Percentiles rank a stretch among this genome's conserved stretches.
phyloP scores from a whole-genome alignment of 2,329 filamentous ascomycete species.

The Aplosporella prunicola region DNA sequence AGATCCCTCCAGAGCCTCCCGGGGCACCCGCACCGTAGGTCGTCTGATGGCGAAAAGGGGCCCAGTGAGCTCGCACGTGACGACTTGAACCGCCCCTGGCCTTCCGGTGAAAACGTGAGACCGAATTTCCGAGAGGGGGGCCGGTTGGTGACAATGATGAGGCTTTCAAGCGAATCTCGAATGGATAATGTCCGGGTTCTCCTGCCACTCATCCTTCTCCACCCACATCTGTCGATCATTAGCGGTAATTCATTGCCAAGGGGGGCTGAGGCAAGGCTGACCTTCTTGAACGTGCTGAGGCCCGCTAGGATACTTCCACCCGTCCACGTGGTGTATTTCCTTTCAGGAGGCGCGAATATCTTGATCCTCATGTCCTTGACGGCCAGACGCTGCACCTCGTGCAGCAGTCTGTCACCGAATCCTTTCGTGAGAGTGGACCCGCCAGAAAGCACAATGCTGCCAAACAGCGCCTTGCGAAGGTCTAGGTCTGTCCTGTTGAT shows the following conservation, averaged over 20 bases:
- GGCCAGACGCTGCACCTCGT: slow-evolving; percentile 84
- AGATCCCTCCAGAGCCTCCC: slow-evolving; percentile 6
- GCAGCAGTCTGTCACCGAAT: slow-evolving; percentile 84
- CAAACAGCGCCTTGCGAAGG: slow-evolving; percentile 84
- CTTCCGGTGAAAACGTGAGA: too few relatives aligned
- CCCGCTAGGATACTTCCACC: slow-evolving; percentile 95
- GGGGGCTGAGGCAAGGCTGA: slow-evolving; percentile 30
- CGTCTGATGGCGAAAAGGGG: too few relatives aligned
- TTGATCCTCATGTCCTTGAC: slow-evolving; percentile 99
- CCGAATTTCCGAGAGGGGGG: slow-evolving; percentile 5
- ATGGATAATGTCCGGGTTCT: slow-evolving; percentile 98
- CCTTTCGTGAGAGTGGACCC: slow-evolving; percentile 94
- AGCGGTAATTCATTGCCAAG: slow-evolving; percentile 15
- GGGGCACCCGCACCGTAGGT: too few relatives aligned
- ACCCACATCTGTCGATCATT: slow-evolving; percentile 80
- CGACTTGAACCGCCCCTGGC: too few relatives aligned
- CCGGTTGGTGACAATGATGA: too few relatives aligned
- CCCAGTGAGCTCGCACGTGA: too few relatives aligned
- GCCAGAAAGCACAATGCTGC: slow-evolving; percentile 94
- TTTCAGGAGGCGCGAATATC: slow-evolving; percentile 94
- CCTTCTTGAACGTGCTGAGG: slow-evolving; percentile 96
- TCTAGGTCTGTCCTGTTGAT: slow-evolving; percentile 95
- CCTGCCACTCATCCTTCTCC: slow-evolving; percentile 98
- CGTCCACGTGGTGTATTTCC: slow-evolving; percentile 99
- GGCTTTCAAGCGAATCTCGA: slow-evolving; percentile 75